phyloP scores from a whole-genome alignment of 129 eudicot genomes.

The Lactuca saligna region DNA sequence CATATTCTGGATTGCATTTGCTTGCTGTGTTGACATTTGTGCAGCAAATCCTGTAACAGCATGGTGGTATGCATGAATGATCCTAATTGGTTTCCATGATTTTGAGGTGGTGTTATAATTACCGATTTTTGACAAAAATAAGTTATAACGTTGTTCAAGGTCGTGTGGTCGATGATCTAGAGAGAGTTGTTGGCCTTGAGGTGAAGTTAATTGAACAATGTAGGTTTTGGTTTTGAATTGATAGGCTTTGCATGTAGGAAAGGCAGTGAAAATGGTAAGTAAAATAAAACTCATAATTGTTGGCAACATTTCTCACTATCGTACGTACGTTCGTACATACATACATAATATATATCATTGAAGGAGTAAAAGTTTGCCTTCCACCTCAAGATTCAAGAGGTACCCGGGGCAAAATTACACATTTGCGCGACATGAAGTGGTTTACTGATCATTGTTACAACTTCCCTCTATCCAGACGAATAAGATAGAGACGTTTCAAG shows the following conservation, averaged over 20 bases:
- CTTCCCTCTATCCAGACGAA: too few species aligned
- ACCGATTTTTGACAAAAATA: conserved; percentile 21
- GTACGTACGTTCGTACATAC: too few species aligned
- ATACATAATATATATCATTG: too few species aligned
- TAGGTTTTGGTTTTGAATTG: conserved; percentile 23
- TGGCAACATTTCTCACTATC: conserved; percentile 7
- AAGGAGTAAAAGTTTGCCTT: too few species aligned
- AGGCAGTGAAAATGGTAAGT: neutral
- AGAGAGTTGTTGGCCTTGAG: neutral
- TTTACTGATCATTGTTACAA: too few species aligned
- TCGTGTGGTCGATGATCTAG: neutral
- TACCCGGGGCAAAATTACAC: too few species aligned
- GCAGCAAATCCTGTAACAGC: conserved; percentile 42
- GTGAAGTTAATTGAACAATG: conserved; percentile 40
- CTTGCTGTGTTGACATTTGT: conserved; percentile 27
- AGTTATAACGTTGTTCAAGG: conserved; percentile 21
- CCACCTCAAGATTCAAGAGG: too few species aligned
- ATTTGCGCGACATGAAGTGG: too few species aligned
- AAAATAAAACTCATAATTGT: neutral
- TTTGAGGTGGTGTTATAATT: neutral
- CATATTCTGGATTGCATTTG: conserved; percentile 18
- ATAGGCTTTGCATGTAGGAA: neutral
- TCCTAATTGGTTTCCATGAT: neutral
- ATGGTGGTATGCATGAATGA: conserved; percentile 18
- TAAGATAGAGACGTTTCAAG: too few species aligned